Conservation (phyloP, 208 protist species). For the Naegleria fowleri region DNA sequence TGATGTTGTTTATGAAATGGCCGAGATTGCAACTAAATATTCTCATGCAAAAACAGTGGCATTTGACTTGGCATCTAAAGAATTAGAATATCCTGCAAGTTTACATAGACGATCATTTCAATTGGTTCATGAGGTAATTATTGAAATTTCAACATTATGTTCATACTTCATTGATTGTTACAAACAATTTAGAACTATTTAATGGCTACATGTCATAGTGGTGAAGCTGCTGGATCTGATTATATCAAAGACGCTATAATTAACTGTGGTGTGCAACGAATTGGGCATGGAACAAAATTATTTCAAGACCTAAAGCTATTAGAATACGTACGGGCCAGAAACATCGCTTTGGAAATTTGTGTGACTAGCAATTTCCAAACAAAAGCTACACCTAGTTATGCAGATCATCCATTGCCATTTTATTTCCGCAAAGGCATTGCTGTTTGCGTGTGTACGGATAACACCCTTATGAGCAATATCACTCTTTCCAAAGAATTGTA, state of each 20-base stretch:
- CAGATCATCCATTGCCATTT: neutral
- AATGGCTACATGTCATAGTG: neutral
- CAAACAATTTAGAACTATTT: neutral
- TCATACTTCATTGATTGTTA: neutral
- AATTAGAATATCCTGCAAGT: neutral
- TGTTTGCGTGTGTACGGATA: neutral
- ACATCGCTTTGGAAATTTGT: neutral
- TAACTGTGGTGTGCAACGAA: neutral
- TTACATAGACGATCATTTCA: neutral
- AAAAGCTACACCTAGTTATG: neutral
- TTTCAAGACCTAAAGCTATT: neutral
- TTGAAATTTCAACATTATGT: neutral
- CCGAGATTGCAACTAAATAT: neutral
- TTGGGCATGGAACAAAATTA: slow-evolving; percentile 5
- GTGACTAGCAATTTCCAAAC: neutral
- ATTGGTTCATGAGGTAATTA: neutral
- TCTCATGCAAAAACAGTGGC: neutral
- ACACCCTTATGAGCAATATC: slow-evolving; percentile 20
- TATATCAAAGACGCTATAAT: neutral
- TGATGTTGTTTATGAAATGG: neutral
- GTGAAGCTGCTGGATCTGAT: neutral
- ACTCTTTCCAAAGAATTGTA: neutral
- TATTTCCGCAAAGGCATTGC: neutral
- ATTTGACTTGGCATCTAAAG: neutral
- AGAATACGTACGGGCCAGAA: neutral